Evolutionary conservation across 345 rosid genomes (phyloP), one percentile per base, ranked within the genome.

Genomic region (Orychophragmus violaceus): DNA sequence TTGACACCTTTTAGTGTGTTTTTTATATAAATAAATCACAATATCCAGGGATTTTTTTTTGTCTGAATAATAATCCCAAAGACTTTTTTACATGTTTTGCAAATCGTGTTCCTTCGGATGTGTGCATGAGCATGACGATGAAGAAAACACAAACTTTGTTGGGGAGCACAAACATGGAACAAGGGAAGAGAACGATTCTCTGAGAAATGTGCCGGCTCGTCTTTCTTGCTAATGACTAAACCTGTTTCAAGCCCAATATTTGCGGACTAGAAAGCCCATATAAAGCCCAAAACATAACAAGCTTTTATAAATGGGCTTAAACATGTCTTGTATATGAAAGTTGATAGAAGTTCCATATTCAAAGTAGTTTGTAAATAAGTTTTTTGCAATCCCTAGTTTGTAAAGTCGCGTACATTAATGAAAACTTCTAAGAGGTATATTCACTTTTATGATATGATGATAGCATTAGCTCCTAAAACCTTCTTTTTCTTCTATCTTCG

Each of bases 131-230:
- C n/a, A 46, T 46, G 64, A 45, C 55, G 35, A 46, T 46, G 64
- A 45, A 63, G 35, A 56, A 63, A 42, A 30, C 51, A 63, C 59
- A 10, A 62, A 33, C 75, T 58, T 62, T 44, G 63, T 46, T 71
- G 76, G 35, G 21, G 59, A 56, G 76, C 76, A 71, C 64, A 70
- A 64, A 71, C 52, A 21, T 64, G 59, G 19, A 33, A 63, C 53
- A 8, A 18, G 32, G 13, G 10, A 37, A 55, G 58, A 45, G 33
- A 25, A 19, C 35, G 50, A 46, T 56, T 71, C 33, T 63, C 32
- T 36, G 33, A 55, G 18, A 57, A 32, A 62, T 62, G 62, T 62
- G 69, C 75, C 46, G 29, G 46, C 68, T 61, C 8, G 56, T 23
- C 62, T 37, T 35, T 39, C 45, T 32, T 11, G 39, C 52, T 52